These are phyloP conservation scores for Pisolithus marmoratus DNA, from an alignment of 768 basidiomycete genomes.

Conservation along the genomic window DNA sequence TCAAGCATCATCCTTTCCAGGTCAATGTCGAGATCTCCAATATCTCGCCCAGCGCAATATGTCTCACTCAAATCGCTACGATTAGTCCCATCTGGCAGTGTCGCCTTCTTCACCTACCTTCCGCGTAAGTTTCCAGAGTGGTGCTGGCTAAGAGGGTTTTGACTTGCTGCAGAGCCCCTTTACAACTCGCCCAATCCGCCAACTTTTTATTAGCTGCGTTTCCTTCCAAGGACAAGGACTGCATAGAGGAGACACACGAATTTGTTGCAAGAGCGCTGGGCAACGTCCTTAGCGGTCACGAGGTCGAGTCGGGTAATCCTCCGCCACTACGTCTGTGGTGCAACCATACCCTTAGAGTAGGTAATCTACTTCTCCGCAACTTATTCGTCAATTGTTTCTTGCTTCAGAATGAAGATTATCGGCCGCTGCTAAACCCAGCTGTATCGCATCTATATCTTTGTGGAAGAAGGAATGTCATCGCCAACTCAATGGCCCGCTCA, in stretches of 20 bases:
- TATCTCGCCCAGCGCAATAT: conserved; percentile 34
- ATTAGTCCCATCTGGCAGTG: conserved; percentile 70
- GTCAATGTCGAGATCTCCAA: conserved; percentile 57
- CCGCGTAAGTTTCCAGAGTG: conserved; percentile 36
- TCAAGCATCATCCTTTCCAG: conserved; percentile 43
- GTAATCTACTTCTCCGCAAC: not conserved
- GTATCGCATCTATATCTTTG: conserved; percentile 43
- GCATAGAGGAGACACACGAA: conserved; percentile 37
- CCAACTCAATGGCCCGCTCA: conserved; percentile 30
- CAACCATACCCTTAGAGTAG: conserved; percentile 43
- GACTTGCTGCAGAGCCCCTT: conserved; percentile 29
- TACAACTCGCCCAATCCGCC: conserved; percentile 46
- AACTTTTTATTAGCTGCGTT: conserved; percentile 39
- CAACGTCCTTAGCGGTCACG: conserved; percentile 44
- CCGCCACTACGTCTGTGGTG: conserved; percentile 52
- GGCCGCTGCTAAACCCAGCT: conserved; percentile 16
- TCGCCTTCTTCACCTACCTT: conserved; percentile 29
- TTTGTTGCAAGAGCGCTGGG: conserved; percentile 51
- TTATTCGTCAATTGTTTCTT: not conserved
- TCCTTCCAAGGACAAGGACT: conserved; percentile 32
- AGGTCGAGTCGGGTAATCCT: conserved; percentile 36
- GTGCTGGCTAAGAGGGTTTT: conserved; percentile 2
- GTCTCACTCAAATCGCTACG: conserved; percentile 53
- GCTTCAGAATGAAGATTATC: conserved; percentile 8
- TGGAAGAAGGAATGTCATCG: conserved; percentile 40